phyloP scores from a whole-genome alignment of 2,329 filamentous ascomycete genomes.

The Incumbomyces delicatus region DNA sequence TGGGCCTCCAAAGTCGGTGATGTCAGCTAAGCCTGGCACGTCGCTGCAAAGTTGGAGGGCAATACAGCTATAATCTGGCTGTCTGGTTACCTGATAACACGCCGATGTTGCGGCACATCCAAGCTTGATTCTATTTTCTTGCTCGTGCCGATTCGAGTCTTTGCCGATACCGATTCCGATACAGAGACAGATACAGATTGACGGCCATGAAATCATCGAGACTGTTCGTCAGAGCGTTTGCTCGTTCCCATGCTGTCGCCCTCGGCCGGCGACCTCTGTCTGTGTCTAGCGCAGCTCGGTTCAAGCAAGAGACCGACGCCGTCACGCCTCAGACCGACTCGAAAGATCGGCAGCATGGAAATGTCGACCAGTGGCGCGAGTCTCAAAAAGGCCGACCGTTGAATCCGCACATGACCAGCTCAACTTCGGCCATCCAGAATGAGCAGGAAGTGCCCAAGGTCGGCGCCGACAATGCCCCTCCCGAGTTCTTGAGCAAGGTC shows the following conservation, averaged over 20 bases:
- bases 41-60: no score
- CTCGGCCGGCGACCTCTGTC: constrained; percentile 3
- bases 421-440: constrained; percentile 53
- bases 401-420: constrained; percentile 56
- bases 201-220: constrained; percentile 2
- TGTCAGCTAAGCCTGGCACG: no score
- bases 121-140: no score
- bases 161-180: no score
- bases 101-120: no score
- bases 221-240: background rate
- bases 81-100: no score
- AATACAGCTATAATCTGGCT: no score
- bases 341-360: constrained; percentile 21
- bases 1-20: no score
- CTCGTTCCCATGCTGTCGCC: background rate
- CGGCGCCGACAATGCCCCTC: constrained; percentile 47
- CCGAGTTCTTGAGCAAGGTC: constrained; percentile 49
- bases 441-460: constrained; percentile 47
- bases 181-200: no score
- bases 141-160: no score
- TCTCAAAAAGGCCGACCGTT: constrained; percentile 47
- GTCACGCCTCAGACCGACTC: constrained; percentile 1
- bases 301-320: constrained; percentile 3
- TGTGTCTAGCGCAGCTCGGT: constrained; percentile 1
- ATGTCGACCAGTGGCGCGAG: constrained; percentile 44